These are phyloP conservation scores for Rhodomyrtus tomentosa DNA, from an alignment of 345 rosid species.

Conservation along the genomic window DNA sequence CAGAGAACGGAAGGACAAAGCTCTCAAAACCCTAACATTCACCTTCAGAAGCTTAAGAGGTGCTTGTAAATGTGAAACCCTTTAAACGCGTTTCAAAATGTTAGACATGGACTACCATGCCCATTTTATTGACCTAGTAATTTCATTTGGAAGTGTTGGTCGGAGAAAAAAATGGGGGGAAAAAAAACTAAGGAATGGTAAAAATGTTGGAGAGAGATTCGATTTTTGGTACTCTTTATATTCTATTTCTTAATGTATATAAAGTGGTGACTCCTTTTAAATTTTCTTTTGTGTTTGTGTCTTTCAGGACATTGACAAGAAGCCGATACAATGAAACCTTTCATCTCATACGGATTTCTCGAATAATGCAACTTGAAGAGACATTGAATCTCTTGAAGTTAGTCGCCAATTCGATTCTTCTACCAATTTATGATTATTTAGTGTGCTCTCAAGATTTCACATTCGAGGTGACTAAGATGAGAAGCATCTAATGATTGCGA, in stretches of 20 bases:
- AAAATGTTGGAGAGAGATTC: not conserved
- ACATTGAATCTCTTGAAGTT: not conserved
- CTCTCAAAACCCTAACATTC: not conserved
- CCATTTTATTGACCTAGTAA: not conserved
- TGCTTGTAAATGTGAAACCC: not conserved
- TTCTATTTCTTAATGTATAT: not conserved
- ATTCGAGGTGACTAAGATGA: not conserved
- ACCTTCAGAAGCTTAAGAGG: not conserved
- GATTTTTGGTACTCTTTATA: not conserved
- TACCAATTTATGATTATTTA: not conserved
- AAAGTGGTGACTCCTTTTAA: not conserved
- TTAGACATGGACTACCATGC: not conserved
- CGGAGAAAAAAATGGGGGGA: not conserved
- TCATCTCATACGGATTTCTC: not conserved
- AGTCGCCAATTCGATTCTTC: not conserved
- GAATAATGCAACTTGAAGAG: not conserved
- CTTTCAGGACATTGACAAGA: not conserved
- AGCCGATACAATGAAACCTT: not conserved
- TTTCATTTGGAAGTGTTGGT: not conserved
- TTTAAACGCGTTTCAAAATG: not conserved
- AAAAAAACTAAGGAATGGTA: not conserved
- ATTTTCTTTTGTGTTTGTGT: not conserved
- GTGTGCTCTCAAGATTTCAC: not conserved
- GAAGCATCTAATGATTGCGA: not conserved
- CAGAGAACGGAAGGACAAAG: conserved; percentile 10